These are phyloP conservation scores for Picocystis salinarum DNA, from an alignment of 139 green algal genomes.

Conservation along the genomic window DNA sequence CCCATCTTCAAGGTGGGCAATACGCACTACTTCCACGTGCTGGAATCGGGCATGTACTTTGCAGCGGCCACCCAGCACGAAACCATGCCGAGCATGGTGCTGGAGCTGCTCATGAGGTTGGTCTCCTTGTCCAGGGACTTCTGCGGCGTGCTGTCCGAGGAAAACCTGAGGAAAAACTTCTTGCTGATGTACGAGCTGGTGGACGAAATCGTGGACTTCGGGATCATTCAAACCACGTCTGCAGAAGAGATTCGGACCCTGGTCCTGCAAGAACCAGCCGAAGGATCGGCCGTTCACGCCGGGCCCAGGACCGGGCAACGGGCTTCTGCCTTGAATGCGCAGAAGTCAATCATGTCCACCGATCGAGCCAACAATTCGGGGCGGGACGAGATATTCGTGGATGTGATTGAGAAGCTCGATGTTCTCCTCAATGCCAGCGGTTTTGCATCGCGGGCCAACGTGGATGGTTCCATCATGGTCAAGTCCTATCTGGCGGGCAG, in stretches of 20 bases:
- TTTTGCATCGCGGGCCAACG: background rate
- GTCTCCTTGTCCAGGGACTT: slow-evolving; percentile 20
- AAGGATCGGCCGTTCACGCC: too few species aligned
- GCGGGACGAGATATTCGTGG: slow-evolving; percentile 92
- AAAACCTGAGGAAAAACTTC: slow-evolving; percentile 87
- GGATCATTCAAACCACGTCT: too few species aligned
- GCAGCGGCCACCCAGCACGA: background rate
- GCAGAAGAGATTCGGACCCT: too few species aligned
- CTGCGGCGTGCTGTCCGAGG: slow-evolving; percentile 70
- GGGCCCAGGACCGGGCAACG: too few species aligned
- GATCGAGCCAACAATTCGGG: background rate
- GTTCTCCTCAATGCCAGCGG: slow-evolving; percentile 63
- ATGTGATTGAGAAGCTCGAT: slow-evolving; percentile 87
- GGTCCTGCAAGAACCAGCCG: too few species aligned
- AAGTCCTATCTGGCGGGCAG: slow-evolving; percentile 70
- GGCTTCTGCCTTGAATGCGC: too few species aligned
- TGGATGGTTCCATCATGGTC: slow-evolving; percentile 10
- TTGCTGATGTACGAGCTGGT: slow-evolving; percentile 92
- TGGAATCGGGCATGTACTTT: background rate
- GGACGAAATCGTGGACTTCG: slow-evolving; percentile 53
- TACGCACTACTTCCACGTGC: background rate
- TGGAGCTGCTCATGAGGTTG: background rate
- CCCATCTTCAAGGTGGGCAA: background rate
- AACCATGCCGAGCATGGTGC: background rate
- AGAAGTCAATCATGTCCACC: slow-evolving; percentile 5